phyloP scores from a whole-genome alignment of 805 yeast genomes.

The Metschnikowia cubensis region DNA sequence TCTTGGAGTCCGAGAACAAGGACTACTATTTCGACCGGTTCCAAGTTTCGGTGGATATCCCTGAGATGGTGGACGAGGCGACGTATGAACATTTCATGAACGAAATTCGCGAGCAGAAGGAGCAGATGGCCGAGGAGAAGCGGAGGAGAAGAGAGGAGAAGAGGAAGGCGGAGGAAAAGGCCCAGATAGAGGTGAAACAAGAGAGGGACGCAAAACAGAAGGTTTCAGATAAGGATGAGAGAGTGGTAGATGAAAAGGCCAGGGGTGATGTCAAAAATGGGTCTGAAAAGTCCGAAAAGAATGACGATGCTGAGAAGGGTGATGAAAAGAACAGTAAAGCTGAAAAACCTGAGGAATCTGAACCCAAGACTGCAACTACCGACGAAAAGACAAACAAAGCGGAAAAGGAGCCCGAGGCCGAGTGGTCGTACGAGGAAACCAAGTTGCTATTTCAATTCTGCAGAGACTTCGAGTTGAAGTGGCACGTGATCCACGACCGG shows the following conservation, averaged over 20 bases:
- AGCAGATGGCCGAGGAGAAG: slow-evolving; percentile 5
- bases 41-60: slow-evolving; percentile 65
- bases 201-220: slow-evolving; percentile 6
- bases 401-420: slow-evolving; percentile 28
- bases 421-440: slow-evolving; percentile 80
- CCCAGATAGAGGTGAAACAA: neutral
- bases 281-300: slow-evolving; percentile 20
- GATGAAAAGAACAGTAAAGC: slow-evolving; percentile 6
- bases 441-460: slow-evolving; percentile 71
- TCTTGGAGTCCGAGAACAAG: slow-evolving; percentile 30
- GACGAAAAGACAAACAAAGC: slow-evolving; percentile 13
- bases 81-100: slow-evolving; percentile 54
- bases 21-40: slow-evolving; percentile 73
- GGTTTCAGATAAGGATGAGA: neutral
- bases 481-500: slow-evolving; percentile 66
- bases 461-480: slow-evolving; percentile 55
- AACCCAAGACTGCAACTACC: slow-evolving; percentile 22
- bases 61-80: slow-evolving; percentile 56
- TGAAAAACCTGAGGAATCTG: slow-evolving; percentile 9
- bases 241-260: neutral
- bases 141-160: slow-evolving; percentile 7
- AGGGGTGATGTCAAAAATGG: neutral
- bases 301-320: slow-evolving; percentile 7
- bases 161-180: slow-evolving; percentile 2
- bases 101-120: slow-evolving; percentile 30